phyloP scores from a whole-genome alignment of 306 rosid genomes.

The Fragaria ananassa region DNA sequence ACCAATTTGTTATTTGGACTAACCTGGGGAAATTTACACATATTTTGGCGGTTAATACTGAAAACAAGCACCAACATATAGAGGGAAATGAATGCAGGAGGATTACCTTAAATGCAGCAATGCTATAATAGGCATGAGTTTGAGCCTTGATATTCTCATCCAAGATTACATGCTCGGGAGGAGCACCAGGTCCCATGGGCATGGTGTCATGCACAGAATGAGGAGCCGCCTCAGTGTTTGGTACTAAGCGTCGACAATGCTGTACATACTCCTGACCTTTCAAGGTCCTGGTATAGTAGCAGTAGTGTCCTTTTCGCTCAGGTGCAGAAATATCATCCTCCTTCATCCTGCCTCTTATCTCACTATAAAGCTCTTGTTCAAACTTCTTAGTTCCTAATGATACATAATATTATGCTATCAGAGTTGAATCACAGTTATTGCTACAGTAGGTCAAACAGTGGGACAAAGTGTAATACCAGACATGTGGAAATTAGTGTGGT shows the following conservation, averaged over 20 bases:
- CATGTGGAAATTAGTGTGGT: constrained; percentile 56
- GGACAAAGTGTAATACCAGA: constrained; percentile 29
- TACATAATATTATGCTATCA: too few species aligned
- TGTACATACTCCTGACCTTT: constrained; percentile 79
- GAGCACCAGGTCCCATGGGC: constrained; percentile 65
- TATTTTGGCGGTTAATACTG: not conserved
- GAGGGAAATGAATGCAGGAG: not conserved
- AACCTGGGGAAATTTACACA: constrained; percentile 39
- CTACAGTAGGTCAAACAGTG: not conserved
- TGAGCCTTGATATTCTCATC: constrained; percentile 83
- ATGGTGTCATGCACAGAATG: constrained; percentile 60
- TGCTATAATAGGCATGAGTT: constrained; percentile 47
- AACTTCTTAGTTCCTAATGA: constrained; percentile 55
- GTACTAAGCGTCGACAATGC: constrained; percentile 59
- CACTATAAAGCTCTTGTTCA: constrained; percentile 64
- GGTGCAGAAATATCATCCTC: constrained; percentile 82
- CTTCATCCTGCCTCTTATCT: constrained; percentile 77
- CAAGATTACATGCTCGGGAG: constrained; percentile 72
- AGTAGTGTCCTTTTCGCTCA: constrained; percentile 58
- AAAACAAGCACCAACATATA: not conserved
- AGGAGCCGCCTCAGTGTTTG: constrained; percentile 37
- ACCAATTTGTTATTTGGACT: constrained; percentile 78
- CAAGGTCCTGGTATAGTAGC: constrained; percentile 62
- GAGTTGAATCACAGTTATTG: too few species aligned
- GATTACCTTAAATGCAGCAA: constrained; percentile 55